Evolutionary conservation across 306 rosid genomes (phyloP).

Genomic region (Dalbergia cochinchinensis): DNA sequence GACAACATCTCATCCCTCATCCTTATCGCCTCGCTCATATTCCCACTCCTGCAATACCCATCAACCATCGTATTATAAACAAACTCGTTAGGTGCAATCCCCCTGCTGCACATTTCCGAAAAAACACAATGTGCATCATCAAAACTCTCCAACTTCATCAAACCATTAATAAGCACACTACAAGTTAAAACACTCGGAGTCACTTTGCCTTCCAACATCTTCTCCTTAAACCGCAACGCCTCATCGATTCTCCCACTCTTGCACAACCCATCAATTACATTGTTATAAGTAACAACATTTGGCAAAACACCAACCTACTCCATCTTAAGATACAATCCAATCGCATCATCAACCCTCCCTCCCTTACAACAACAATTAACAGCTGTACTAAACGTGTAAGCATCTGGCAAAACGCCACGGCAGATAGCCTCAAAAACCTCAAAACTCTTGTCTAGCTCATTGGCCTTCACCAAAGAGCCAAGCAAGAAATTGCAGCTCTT

Average conservation of each 20-base stretch:
- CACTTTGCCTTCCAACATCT: constrained; percentile 61
- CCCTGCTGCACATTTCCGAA: constrained; percentile 62
- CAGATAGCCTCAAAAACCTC: constrained; percentile 61
- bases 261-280: constrained; percentile 72
- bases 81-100: constrained; percentile 65
- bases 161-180: constrained; percentile 69
- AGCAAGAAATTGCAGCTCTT: constrained; percentile 67
- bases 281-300: constrained; percentile 77
- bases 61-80: constrained; percentile 68
- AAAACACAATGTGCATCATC: constrained; percentile 58
- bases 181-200: constrained; percentile 64
- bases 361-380: constrained; percentile 68
- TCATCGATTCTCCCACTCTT: constrained; percentile 66
- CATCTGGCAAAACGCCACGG: constrained; percentile 57
- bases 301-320: constrained; percentile 65
- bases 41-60: constrained; percentile 70
- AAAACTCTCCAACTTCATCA: constrained; percentile 61
- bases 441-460: constrained; percentile 57
- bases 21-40: constrained; percentile 66
- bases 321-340: constrained; percentile 64
- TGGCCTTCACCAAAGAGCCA: constrained; percentile 64
- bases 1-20: constrained; percentile 67
- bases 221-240: constrained; percentile 61
- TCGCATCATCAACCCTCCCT: constrained; percentile 67
- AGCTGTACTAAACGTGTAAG: constrained; percentile 62